Percentiles rank a stretch among this genome's conserved stretches.
These are phyloP conservation scores for Clavariopsis aquatica DNA, from an alignment of 495 filamentous ascomycete genomes.

Conservation along the genomic window DNA sequence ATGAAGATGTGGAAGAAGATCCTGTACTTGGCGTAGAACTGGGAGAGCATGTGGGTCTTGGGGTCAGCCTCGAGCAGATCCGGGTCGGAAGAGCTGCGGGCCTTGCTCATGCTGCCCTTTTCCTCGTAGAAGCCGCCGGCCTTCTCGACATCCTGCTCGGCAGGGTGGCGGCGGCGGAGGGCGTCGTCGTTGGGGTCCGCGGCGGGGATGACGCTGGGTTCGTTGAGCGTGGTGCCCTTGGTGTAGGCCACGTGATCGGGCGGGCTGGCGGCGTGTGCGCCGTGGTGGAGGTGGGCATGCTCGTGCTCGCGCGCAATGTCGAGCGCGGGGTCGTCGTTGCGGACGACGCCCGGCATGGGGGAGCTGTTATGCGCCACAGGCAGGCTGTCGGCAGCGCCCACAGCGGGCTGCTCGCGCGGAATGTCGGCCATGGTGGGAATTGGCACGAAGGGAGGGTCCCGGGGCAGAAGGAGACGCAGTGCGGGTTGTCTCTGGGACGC, in stretches of 20 bases:
- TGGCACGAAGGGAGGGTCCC: constrained; percentile 22
- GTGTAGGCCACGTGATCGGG: constrained; percentile 54
- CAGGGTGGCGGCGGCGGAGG: constrained; percentile 42
- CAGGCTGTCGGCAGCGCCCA: background rate
- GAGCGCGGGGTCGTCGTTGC: constrained; percentile 49
- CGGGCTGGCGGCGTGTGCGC: constrained; percentile 46
- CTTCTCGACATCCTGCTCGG: constrained; percentile 36
- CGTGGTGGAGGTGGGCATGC: constrained; percentile 57
- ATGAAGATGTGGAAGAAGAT: constrained; percentile 54
- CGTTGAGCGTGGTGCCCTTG: constrained; percentile 45
- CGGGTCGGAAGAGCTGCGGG: constrained; percentile 11
- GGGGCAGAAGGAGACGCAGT: background rate
- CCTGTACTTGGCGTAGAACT: constrained; percentile 47
- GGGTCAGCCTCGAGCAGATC: constrained; percentile 39
- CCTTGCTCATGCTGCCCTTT: constrained; percentile 45
- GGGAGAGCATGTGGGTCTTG: constrained; percentile 38
- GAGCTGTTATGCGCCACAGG: constrained; percentile 42
- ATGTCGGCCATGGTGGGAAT: constrained; percentile 31
- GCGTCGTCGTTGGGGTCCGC: constrained; percentile 48
- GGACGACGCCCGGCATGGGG: constrained; percentile 37
- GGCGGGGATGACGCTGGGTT: constrained; percentile 51
- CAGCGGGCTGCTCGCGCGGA: background rate
- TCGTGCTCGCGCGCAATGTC: constrained; percentile 52
- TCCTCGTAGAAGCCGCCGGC: constrained; percentile 41
- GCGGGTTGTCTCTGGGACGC: constrained; percentile 4